Evolutionary conservation across 1,139 yeast genomes (phyloP).

Genomic region (Debaryomycetaceae sp.): DNA sequence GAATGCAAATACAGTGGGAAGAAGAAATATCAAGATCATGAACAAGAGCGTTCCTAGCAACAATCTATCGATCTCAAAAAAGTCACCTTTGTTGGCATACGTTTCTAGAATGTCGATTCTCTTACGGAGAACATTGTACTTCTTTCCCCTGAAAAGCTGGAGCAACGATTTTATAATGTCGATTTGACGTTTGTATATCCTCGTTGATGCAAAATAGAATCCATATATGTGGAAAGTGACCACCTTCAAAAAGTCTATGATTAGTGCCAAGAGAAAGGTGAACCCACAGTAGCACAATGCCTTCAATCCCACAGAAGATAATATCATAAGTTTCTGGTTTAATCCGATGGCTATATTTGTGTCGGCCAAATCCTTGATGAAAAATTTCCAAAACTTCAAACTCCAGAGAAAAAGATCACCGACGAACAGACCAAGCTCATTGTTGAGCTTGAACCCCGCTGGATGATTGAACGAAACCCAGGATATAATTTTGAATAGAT

Average conservation of each 20-base stretch:
- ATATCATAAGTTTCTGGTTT: neutral
- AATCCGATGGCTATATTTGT: neutral
- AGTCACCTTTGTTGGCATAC: slow-evolving; percentile 45
- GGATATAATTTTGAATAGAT: slow-evolving; percentile 46
- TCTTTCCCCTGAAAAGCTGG: slow-evolving; percentile 85
- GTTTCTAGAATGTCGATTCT: slow-evolving; percentile 65
- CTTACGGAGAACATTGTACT: slow-evolving; percentile 75
- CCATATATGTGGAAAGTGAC: slow-evolving; percentile 70
- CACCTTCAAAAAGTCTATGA: slow-evolving; percentile 62
- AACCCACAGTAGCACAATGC: slow-evolving; percentile 45
- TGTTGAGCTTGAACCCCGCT: slow-evolving; percentile 89
- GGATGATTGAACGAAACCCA: slow-evolving; percentile 85
- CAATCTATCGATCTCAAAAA: slow-evolving; percentile 81
- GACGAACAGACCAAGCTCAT: slow-evolving; percentile 78
- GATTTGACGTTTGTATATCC: slow-evolving; percentile 74
- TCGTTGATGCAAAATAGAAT: slow-evolving; percentile 76
- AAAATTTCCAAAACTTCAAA: slow-evolving; percentile 59
- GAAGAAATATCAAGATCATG: slow-evolving; percentile 69
- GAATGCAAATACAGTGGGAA: slow-evolving; percentile 87
- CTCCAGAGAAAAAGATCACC: slow-evolving; percentile 90
- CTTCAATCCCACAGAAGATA: slow-evolving; percentile 10
- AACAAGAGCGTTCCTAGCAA: slow-evolving; percentile 85
- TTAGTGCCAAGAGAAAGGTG: slow-evolving; percentile 63
- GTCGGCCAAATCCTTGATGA: slow-evolving; percentile 11
- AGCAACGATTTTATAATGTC: slow-evolving; percentile 68